A percentile compares a stretch with the other conserved stretches of the same genome.
Conservation (phyloP, 2,329 filamentous ascomycete genomes). For the Elsinoe arachidis region DNA sequence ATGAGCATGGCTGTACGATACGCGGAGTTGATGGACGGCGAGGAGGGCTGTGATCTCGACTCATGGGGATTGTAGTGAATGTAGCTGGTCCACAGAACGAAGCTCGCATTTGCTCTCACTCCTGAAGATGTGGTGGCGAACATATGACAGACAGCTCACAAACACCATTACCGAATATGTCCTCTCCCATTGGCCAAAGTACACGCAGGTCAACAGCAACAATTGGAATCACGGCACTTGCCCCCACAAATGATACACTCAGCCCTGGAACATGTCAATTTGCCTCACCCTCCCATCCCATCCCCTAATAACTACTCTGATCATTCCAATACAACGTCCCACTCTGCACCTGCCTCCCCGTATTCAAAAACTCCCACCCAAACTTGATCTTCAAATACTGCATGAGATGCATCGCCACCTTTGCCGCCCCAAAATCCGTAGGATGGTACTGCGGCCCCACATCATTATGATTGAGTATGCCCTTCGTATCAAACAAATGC, state of each 20-base stretch:
- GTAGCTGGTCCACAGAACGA: background rate
- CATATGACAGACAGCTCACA: too few relatives aligned
- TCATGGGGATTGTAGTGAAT: background rate
- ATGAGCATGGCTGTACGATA: background rate
- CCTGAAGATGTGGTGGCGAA: too few relatives aligned
- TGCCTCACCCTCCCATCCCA: too few relatives aligned
- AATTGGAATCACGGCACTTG: too few relatives aligned
- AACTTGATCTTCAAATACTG: slow-evolving; percentile 50
- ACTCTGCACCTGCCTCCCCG: slow-evolving; percentile 45
- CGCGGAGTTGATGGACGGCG: background rate
- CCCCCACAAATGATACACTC: too few relatives aligned
- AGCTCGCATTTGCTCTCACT: background rate
- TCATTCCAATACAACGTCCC: slow-evolving; percentile 18
- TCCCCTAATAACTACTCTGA: slow-evolving; percentile 6
- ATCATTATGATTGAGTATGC: slow-evolving; percentile 54
- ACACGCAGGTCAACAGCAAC: too few relatives aligned
- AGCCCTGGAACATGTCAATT: background rate
- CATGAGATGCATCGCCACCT: slow-evolving; percentile 51
- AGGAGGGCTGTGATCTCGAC: background rate
- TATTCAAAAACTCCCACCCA: slow-evolving; percentile 48
- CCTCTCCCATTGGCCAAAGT: too few relatives aligned
- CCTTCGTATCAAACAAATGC: slow-evolving; percentile 54
- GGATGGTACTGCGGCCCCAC: slow-evolving; percentile 51
- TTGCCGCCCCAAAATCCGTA: slow-evolving; percentile 53
- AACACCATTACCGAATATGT: too few relatives aligned